Percentiles rank a stretch among this genome's conserved stretches.
Evolutionary conservation across 257 asterid species (phyloP).

Genomic region (Primulina eburnea): DNA sequence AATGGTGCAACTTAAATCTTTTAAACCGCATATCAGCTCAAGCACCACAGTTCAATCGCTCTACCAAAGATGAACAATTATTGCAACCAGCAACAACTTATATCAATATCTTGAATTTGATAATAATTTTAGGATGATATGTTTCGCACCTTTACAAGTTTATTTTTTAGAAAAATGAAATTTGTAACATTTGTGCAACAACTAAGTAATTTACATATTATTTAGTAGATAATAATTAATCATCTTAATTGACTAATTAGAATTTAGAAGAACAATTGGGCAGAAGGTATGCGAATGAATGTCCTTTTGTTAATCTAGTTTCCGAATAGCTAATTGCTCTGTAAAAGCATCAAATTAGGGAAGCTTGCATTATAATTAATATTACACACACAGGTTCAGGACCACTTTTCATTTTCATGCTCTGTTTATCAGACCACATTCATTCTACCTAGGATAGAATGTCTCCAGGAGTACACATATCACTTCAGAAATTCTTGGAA

Average conservation of each 20-base stretch:
- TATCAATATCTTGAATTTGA: too few relatives aligned
- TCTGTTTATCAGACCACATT: background rate
- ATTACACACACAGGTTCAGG: background rate
- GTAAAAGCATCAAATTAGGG: background rate
- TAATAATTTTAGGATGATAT: too few relatives aligned
- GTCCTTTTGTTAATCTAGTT: background rate
- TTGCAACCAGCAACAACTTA: too few relatives aligned
- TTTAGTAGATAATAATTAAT: background rate
- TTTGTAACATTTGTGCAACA: too few relatives aligned
- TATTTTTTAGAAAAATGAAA: too few relatives aligned
- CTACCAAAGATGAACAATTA: too few relatives aligned
- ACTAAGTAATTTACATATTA: background rate
- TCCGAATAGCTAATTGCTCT: too few relatives aligned
- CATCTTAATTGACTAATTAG: background rate
- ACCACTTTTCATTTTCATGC: slow-evolving; percentile 18
- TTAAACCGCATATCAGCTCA: too few relatives aligned
- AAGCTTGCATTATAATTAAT: slow-evolving; percentile 11
- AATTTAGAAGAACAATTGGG: background rate
- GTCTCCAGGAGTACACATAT: background rate
- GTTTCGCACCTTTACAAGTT: too few relatives aligned
- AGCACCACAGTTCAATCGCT: too few relatives aligned
- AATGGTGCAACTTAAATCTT: too few relatives aligned
- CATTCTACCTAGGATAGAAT: slow-evolving; percentile 5
- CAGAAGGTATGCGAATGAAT: background rate
- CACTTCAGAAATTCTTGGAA: background rate